Evolutionary conservation across 768 basidiomycete species (phyloP), one percentile per base, ranked within the genome.

Genomic region (Lactarius quietus): DNA sequence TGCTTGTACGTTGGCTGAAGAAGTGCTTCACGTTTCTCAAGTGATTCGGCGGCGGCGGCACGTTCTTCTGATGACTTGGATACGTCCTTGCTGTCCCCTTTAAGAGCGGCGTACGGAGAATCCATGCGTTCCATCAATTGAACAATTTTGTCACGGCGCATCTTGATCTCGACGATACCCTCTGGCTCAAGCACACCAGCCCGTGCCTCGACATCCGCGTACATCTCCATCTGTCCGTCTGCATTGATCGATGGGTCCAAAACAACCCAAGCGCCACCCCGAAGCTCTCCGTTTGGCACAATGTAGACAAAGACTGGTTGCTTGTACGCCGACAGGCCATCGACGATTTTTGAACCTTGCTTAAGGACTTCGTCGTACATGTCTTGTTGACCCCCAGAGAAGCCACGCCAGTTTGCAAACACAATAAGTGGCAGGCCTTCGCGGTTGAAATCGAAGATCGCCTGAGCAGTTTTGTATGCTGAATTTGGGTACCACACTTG

Each of bases 401-500:
- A 99, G 29, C 97, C 97, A 81, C 97, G 92, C 95, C 97, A 98
- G 81, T 99, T 99, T 61, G 97, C 97, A 73, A 99, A 98, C 76
- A 99, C 95, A 76, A 98, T 95, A 65, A 99, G 82, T 5, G 97
- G 97, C 17, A 99, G 81, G 28, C 92, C 93, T 78, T 99, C 97
- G 51, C 97, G 89, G 78, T 96, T 91, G 81, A 98, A 93, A 79
- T 99, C 97, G 77, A 95, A 95, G 80, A 98, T 98, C 18, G 97
- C 96, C 73, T 98, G 97, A 9, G 95, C 97, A 9, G 97, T 99
- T 84, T 99, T 99, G 82, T 97, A 95, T 7, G 97, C 95, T 6
- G 94, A 96, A 77, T 99, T 98, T 39, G 97, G 97, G 76, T 98
- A 98, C 97, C 97, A 99, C 29, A 98, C 97, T 77, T 96, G 94